Evolutionary conservation across 2,329 filamentous ascomycete species (phyloP), one percentile per base, ranked within the genome.

Genomic region (Blastomyces emzantsi): DNA sequence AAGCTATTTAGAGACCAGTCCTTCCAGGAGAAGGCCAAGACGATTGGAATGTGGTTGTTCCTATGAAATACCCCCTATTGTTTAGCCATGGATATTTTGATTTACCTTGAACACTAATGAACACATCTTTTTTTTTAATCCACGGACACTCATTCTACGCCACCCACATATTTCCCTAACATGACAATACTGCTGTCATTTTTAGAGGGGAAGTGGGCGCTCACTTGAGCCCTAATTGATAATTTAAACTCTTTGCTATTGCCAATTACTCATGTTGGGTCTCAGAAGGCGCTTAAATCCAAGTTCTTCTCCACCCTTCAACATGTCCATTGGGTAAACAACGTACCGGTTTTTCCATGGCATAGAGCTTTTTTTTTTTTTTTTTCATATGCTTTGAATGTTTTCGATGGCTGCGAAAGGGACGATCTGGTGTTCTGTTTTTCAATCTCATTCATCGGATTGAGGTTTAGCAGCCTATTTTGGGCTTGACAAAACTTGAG

Each of bases 21-120:
- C 59, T 65, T 52, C 66, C 68, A 65, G 28, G 69, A 68, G 36
- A 73, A 68, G 61, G 13, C 71, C 5, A 74, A 74, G 66, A 67
- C 67, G 17, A 63, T 73, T 63, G 75, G 74, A 19, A 75, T 75
- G 66, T 78, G 75, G 75, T 60, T 77, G 61, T 78, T 77, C 61
- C 68, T 77, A 11, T 77, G 66, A 69, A 63, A 49, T 36, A 59
- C 25, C 36, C 36, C 52, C 2, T 54, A 13, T 39, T 39, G 9
- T 41, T 57, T 41, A 43, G 19, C 13, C 22, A 19, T 25, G 39
- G 17, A 39, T n/a, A 39, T 22, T 56, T n/a, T 39, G 17, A 52
- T 39, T 36, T 56, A 15, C 17, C 22, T n/a, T 33, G 1, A n/a
- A 39, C 39, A n/a, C 19, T 56, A 45, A 17, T 47, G 58, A 45